Evolutionary conservation across 805 yeast genomes (phyloP).

Genomic region (Cyberlindnera americana): DNA sequence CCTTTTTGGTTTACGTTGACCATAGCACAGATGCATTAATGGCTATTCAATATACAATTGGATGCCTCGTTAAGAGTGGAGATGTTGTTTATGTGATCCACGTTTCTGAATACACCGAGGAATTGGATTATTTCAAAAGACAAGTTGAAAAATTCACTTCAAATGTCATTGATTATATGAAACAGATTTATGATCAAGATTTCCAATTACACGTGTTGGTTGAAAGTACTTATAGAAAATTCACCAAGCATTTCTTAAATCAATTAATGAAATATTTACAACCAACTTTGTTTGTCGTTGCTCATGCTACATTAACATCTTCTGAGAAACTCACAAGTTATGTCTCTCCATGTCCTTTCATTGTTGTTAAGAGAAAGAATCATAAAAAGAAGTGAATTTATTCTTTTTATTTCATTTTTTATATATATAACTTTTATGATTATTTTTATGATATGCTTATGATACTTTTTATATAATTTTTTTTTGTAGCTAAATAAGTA

Average conservation of each 20-base stretch:
- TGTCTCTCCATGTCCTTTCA: slow-evolving; percentile 24
- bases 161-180: slow-evolving; percentile 12
- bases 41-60: slow-evolving; percentile 86
- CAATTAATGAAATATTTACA: slow-evolving; percentile 34
- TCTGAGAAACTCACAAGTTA: slow-evolving; percentile 21
- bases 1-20: slow-evolving; percentile 77
- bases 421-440: too few relatives aligned
- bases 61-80: slow-evolving; percentile 78
- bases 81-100: slow-evolving; percentile 67
- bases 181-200: slow-evolving; percentile 15
- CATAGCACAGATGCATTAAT: slow-evolving; percentile 77
- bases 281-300: slow-evolving; percentile 27
- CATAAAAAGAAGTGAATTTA: slow-evolving; percentile 6
- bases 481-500: too few relatives aligned
- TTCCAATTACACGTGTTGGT: slow-evolving; percentile 29
- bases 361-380: slow-evolving; percentile 22
- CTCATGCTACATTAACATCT: slow-evolving; percentile 13
- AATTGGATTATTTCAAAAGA: slow-evolving; percentile 23
- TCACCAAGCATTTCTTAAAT: slow-evolving; percentile 36
- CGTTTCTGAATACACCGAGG: slow-evolving; percentile 44
- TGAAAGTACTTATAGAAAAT: slow-evolving; percentile 35
- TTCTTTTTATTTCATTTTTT: too few relatives aligned
- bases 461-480: too few relatives aligned
- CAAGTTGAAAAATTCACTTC: slow-evolving; percentile 15
- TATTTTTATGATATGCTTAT: too few relatives aligned